phyloP scores from a whole-genome alignment of 495 filamentous ascomycete genomes.

The Daldinia vernicosa region DNA sequence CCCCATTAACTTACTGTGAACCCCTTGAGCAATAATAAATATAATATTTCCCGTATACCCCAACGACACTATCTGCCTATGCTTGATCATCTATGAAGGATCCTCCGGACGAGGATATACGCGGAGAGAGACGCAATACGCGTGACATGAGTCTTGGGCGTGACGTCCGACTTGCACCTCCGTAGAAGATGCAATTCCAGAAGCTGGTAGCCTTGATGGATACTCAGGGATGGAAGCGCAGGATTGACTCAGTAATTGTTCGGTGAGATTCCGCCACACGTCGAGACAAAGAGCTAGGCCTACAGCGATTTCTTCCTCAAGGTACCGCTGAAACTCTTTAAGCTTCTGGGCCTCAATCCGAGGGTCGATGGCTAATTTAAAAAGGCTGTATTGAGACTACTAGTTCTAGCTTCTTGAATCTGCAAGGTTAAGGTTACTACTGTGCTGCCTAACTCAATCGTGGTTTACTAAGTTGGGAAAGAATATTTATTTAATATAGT shows the following conservation, averaged over 20 bases:
- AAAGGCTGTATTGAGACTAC: neutral
- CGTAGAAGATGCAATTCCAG: neutral
- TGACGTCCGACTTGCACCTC: neutral
- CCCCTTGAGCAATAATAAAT: neutral
- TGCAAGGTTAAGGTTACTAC: too few relatives aligned
- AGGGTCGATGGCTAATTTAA: slow-evolving; percentile 17
- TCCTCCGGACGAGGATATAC: too few relatives aligned
- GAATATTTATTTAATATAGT: neutral
- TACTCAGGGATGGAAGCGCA: neutral
- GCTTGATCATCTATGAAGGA: too few relatives aligned
- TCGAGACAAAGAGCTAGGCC: slow-evolving; percentile 12
- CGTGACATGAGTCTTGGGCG: too few relatives aligned
- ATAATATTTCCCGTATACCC: too few relatives aligned
- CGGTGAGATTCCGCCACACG: slow-evolving; percentile 15
- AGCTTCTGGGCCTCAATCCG: slow-evolving; percentile 19
- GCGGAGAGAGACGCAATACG: too few relatives aligned
- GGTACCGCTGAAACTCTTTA: slow-evolving; percentile 13
- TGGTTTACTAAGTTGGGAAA: too few relatives aligned
- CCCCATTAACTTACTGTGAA: neutral
- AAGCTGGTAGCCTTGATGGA: neutral
- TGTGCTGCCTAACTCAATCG: too few relatives aligned
- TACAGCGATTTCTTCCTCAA: slow-evolving; percentile 17
- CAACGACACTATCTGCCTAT: too few relatives aligned
- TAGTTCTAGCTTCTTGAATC: too few relatives aligned
- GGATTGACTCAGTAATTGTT: slow-evolving; percentile 1